Evolutionary conservation across 495 filamentous ascomycete genomes (phyloP), one percentile per base, ranked within the genome.

Genomic region (Neurospora discreta): DNA sequence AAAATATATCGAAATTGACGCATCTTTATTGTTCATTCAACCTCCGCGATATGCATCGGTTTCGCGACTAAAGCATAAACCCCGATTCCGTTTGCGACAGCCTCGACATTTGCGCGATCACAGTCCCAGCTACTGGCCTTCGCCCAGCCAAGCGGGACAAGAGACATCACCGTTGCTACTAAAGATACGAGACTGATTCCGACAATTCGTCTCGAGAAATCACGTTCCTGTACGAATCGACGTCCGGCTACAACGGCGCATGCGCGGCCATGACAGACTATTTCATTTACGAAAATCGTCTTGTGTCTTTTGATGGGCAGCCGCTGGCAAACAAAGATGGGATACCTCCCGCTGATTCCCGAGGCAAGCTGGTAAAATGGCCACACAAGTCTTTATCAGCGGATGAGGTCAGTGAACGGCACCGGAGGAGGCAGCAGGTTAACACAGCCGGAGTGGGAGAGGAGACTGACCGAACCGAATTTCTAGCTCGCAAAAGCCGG

Each of bases 401-500:
- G 20, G 85, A 86, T 71, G 85, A 91, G 76, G 91, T 94, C 81
- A 74, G 86, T 80, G 8, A 46, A 33, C 43, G 36, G 40, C 43
- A 68, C 11, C 26, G 38, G 16, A 40, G 30, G 23, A 36, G 42
- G 69, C 33, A 39, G 41, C 18, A 43, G 10, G 40, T 41, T 23
- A 6, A 10, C 33, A 67, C 60, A 42, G 41, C 5, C 13, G 5
- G 16, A n/a, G 10, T 39, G 20, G 2, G 26, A 20, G 30, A 11
- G 18, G 60, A 39, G 11, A 38, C 73, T 74, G 68, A 76, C 75
- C 39, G 74, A 70, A 74, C 20, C 39, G 3, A 23, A 69, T 9
- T 52, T 60, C 36, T 76, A 96, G 92, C 89, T 98, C 76, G 95
- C 95, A 9, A 87, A 88, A 75, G 95, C 95, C 72, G 95, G 95